Evolutionary conservation across 495 filamentous ascomycete genomes (phyloP).

Genomic region (Talaromyces thailandensis): DNA sequence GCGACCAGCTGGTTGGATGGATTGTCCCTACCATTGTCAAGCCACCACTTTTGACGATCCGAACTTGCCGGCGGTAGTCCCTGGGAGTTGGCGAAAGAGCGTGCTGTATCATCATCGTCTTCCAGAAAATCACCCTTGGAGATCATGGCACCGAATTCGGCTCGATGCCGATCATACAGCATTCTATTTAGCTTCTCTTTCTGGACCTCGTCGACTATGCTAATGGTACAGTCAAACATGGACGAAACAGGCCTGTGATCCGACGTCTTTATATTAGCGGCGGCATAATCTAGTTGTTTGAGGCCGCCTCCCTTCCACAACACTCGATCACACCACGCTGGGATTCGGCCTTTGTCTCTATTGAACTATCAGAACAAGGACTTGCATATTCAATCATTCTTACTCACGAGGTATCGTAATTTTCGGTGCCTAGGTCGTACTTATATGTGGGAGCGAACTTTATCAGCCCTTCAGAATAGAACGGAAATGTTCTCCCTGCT

Average conservation of each 20-base stretch:
- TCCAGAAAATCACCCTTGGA: constrained; percentile 39
- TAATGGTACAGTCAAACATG: constrained; percentile 74
- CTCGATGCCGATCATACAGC: constrained; percentile 61
- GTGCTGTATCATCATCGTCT: constrained; percentile 66
- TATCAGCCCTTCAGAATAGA: constrained; percentile 80
- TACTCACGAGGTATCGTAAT: constrained; percentile 83
- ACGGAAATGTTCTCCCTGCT: constrained; percentile 77
- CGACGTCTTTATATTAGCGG: constrained; percentile 73
- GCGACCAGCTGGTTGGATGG: background rate
- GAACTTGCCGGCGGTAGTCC: constrained; percentile 85
- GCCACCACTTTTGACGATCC: constrained; percentile 88
- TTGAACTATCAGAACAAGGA: background rate
- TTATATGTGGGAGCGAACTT: constrained; percentile 91
- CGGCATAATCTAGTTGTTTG: constrained; percentile 71
- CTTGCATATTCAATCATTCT: background rate
- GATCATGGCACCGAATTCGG: constrained; percentile 39
- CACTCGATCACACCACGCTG: constrained; percentile 94
- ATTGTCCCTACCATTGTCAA: constrained; percentile 56
- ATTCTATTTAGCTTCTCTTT: constrained; percentile 61
- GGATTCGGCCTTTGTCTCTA: constrained; percentile 87
- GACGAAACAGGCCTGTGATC: constrained; percentile 93
- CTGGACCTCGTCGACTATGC: constrained; percentile 61
- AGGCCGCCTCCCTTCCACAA: constrained; percentile 77
- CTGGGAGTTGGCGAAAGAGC: constrained; percentile 66
- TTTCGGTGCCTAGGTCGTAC: constrained; percentile 78